These are phyloP conservation scores for Ceratocystis harringtonii DNA, from an alignment of 2,329 filamentous ascomycete species.

Conservation along the genomic window DNA sequence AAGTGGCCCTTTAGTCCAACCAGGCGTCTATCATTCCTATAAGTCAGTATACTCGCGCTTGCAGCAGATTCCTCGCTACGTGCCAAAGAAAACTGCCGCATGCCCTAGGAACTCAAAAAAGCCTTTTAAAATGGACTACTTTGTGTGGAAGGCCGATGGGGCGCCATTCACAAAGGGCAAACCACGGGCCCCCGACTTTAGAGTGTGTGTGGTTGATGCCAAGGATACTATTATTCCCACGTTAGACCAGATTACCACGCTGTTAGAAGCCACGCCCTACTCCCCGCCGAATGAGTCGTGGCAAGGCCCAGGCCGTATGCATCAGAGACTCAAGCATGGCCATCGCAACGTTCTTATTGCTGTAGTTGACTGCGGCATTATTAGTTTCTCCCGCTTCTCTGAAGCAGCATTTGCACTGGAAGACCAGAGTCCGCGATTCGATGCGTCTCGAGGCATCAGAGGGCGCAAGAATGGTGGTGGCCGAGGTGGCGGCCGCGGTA, in stretches of 20 bases:
- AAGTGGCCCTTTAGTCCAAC: slow-evolving; percentile 43
- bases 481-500: slow-evolving; percentile 28
- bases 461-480: slow-evolving; percentile 27
- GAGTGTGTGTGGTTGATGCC: slow-evolving; percentile 67
- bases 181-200: slow-evolving; percentile 67
- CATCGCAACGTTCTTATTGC: slow-evolving; percentile 72
- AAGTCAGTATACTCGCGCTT: slow-evolving; percentile 61
- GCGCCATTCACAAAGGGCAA: slow-evolving; percentile 61
- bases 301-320: slow-evolving; percentile 38
- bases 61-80: slow-evolving; percentile 56
- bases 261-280: slow-evolving; percentile 58
- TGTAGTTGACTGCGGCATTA: slow-evolving; percentile 76
- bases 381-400: slow-evolving; percentile 70
- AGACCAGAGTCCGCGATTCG: slow-evolving; percentile 47
- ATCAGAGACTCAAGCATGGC: slow-evolving; percentile 69
- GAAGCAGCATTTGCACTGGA: slow-evolving; percentile 71
- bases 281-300: slow-evolving; percentile 22
- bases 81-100: slow-evolving; percentile 27
- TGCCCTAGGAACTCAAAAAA: slow-evolving; percentile 23
- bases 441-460: slow-evolving; percentile 23
- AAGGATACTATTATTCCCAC: slow-evolving; percentile 57
- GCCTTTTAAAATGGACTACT: slow-evolving; percentile 60
- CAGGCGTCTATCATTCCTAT: slow-evolving; percentile 52
- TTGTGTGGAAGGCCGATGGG: slow-evolving; percentile 58
- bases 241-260: slow-evolving; percentile 50